A percentile compares a stretch with the other conserved stretches of the same genome.
These are phyloP conservation scores for Fusarium protoensiforme DNA, from an alignment of 2,329 filamentous ascomycete genomes.

Conservation along the genomic window DNA sequence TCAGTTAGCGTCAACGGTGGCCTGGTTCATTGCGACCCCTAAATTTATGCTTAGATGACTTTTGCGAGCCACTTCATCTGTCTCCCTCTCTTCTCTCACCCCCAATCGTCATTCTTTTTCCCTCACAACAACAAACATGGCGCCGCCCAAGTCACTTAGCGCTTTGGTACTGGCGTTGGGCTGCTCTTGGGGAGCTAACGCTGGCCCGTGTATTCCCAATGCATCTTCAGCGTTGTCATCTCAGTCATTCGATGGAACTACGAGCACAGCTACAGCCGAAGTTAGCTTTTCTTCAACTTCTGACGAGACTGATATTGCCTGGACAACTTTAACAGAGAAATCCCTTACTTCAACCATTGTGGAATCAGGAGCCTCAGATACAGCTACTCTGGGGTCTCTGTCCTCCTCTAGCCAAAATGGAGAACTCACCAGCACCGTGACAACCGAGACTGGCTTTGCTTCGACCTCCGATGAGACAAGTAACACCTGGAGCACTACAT, in stretches of 20 bases:
- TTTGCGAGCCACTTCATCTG: not conserved
- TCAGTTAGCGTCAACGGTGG: not conserved
- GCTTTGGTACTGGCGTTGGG: not conserved
- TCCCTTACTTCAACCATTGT: not conserved
- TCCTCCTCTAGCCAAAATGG: not conserved
- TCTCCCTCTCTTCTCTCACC: not conserved
- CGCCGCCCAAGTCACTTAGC: not conserved
- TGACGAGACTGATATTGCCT: not conserved
- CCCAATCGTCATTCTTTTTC: not conserved
- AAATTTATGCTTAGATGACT: not conserved
- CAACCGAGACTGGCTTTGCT: not conserved
- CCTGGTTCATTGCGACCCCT: not conserved
- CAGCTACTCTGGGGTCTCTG: not conserved
- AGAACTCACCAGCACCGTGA: not conserved
- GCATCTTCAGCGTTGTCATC: not conserved
- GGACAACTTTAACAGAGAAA: not conserved
- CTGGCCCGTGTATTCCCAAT: not conserved
- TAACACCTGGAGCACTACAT: not conserved
- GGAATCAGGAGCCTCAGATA: not conserved
- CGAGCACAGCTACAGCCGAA: not conserved
- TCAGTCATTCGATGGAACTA: not conserved
- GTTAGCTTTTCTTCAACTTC: not conserved
- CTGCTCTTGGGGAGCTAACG: not conserved
- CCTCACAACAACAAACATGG: not conserved
- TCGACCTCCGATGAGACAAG: not conserved